Evolutionary conservation across 2,329 filamentous ascomycete genomes (phyloP), one percentile per base, ranked within the genome.

Genomic region (Aspergillus alliaceus): DNA sequence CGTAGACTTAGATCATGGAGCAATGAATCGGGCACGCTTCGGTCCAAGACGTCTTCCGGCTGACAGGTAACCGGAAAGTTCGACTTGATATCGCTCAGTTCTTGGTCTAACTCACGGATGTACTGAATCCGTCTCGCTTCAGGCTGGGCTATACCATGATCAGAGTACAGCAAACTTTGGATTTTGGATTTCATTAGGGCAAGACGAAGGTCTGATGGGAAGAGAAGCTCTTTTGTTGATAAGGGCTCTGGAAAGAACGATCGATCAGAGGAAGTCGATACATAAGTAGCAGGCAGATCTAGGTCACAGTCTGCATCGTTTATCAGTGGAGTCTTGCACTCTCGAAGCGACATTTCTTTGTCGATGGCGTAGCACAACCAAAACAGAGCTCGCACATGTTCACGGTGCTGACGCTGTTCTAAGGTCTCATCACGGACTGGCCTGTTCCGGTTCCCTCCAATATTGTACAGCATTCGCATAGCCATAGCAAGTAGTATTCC

Each of bases 1-100:
- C 66, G 63, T 3, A 68, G 40, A 42, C 65, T 67, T 18, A 68
- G 51, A 54, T 68, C 66, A 25, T 67, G 66, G 32, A 67, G 62
- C 2, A 60, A 29, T 14, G 64, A 66, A 29, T 68, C 58, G 0
- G 64, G 66, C 5, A 59, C 53, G 8, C 15, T 51, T 22, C 59
- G 57, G 0, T 58, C 64, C 1, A 62, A 59, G 42, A 67, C 66
- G 2, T 51, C 20, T 32, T 68, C 64, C 1, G 65, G 64, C 32
- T 59, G 61, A 22, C 54, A 66, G 2, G 47, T 54, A 8, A 53
- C 54, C 1, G 66, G 64, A 39, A 64, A 68, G 6, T 57, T 59
- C 1, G 57, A 37, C 18, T 60, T 65, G 4, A 68, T 40, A 4
- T 59, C 59, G 25, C 52, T 65, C 18, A 69, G 32, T 39, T 69